A percentile compares a stretch with the other conserved stretches of the same genome.
Evolutionary conservation across 176 grass and related monocot species (phyloP).

Genomic region (Leersia perrieri): DNA sequence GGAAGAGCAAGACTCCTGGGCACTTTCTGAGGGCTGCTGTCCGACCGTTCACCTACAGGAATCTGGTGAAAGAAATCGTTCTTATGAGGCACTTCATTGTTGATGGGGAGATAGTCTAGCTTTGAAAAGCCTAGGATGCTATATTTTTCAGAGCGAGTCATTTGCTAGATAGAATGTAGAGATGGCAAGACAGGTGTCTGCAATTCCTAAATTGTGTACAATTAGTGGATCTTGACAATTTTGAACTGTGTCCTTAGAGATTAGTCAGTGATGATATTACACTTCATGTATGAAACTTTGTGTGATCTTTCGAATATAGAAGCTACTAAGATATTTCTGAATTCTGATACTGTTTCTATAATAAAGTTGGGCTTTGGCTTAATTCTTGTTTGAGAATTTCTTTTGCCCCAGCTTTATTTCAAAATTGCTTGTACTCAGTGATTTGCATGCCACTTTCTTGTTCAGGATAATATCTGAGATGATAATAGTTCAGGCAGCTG

Average conservation of each 20-base stretch:
- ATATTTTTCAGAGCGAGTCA: background rate
- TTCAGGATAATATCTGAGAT: constrained; percentile 2
- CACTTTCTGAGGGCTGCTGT: constrained; percentile 70
- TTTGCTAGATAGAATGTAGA: constrained; percentile 17
- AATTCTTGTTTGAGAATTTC: background rate
- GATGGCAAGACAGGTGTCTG: constrained; percentile 3
- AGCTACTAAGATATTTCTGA: background rate
- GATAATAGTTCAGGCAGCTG: background rate
- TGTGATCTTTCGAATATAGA: background rate
- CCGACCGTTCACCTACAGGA: constrained; percentile 79
- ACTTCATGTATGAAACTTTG: background rate
- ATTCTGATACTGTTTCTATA: background rate
- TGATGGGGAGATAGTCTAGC: constrained; percentile 67
- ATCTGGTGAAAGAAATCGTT: constrained; percentile 96
- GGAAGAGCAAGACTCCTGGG: constrained; percentile 37
- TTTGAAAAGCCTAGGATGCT: background rate
- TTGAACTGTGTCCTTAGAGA: background rate
- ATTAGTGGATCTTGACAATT: background rate
- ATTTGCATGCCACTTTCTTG: constrained; percentile 8
- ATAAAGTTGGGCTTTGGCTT: background rate
- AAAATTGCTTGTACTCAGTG: background rate
- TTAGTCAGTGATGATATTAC: background rate
- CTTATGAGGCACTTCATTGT: constrained; percentile 78
- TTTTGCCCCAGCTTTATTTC: background rate
- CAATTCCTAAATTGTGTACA: constrained; percentile 2